Conservation (phyloP, 2,329 filamentous ascomycete species). For the Fusarium sp. region DNA sequence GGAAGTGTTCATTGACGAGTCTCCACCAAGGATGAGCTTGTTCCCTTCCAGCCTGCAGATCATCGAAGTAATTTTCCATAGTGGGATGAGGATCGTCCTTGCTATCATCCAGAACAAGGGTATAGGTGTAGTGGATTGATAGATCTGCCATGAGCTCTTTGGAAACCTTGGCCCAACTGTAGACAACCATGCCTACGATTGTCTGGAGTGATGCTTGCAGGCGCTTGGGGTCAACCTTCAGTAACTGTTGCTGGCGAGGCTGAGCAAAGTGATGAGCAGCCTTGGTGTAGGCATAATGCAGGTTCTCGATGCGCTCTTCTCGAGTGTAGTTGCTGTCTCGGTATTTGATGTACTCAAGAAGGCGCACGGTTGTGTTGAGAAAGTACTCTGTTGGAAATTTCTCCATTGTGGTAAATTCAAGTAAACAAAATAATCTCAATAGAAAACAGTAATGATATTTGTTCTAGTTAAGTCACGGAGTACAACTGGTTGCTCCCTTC, state of each 20-base stretch:
- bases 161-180: neutral
- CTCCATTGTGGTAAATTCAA: neutral
- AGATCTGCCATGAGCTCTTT: neutral
- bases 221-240: neutral
- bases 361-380: neutral
- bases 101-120: neutral
- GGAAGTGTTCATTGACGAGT: neutral
- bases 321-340: neutral
- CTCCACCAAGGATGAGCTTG: neutral
- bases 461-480: neutral
- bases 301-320: neutral
- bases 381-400: neutral
- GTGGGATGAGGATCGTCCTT: neutral
- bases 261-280: neutral
- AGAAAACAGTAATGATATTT: fast-evolving
- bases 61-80: neutral
- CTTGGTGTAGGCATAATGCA: neutral
- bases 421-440: neutral
- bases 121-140: neutral
- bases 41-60: neutral
- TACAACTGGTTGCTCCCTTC: neutral
- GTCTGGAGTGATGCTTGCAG: neutral
- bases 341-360: neutral
- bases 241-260: neutral
- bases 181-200: neutral